Conservation (phyloP, 192 early-diverging fungal species). For the Allomyces macrogynus region DNA sequence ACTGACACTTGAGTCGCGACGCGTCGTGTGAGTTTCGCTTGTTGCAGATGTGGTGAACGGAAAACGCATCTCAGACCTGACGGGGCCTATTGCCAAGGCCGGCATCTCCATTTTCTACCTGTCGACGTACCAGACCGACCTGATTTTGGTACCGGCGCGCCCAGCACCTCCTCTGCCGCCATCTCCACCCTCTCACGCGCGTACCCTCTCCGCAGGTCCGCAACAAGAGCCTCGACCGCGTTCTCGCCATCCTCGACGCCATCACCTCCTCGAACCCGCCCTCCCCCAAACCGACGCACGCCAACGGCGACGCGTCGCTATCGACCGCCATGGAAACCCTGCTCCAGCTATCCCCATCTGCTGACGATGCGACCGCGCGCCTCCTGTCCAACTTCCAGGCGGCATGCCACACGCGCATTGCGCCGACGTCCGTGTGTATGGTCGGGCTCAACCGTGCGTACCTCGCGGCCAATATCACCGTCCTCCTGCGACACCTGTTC, state of each 20-base stretch:
- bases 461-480: not conserved
- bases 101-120: slow-evolving; percentile 54
- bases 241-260: not conserved
- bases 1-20: too few relatives aligned
- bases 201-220: not conserved
- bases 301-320: slow-evolving; percentile 16
- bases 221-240: not conserved
- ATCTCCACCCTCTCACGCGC: not conserved
- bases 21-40: too few relatives aligned
- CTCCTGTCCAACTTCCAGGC: slow-evolving; percentile 33
- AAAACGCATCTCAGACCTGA: slow-evolving; percentile 31
- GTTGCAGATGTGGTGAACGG: slow-evolving; percentile 6
- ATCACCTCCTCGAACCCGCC: slow-evolving; percentile 35
- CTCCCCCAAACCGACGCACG: slow-evolving; percentile 29
- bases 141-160: slow-evolving; percentile 34
- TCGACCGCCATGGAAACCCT: slow-evolving; percentile 18
- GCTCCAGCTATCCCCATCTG: slow-evolving; percentile 20
- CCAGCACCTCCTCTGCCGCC: not conserved
- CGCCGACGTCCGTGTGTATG: not conserved
- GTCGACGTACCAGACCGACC: slow-evolving; percentile 52
- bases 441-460: slow-evolving; percentile 1
- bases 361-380: slow-evolving; percentile 30
- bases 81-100: slow-evolving; percentile 28
- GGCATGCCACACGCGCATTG: slow-evolving; percentile 8
- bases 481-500: not conserved